phyloP scores from a whole-genome alignment of 768 basidiomycete species.

The Baorangia bicolor region DNA sequence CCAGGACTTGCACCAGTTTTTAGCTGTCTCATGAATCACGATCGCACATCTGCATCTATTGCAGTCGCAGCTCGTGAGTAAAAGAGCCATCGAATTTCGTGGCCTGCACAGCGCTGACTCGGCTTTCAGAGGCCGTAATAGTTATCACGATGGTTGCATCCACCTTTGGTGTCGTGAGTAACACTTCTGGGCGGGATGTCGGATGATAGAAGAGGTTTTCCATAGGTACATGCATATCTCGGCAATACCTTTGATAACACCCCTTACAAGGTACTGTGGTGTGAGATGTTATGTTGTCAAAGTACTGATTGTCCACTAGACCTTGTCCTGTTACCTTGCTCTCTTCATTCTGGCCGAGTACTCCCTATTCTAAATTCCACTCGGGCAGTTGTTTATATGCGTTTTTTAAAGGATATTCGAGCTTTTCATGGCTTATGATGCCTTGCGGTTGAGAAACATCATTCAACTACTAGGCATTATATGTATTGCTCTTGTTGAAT shows the following conservation, averaged over 20 bases:
- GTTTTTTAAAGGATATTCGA: slow-evolving; percentile 68
- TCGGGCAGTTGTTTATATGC: neutral
- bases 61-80: slow-evolving; percentile 62
- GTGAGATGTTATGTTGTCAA: neutral
- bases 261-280: slow-evolving; percentile 51
- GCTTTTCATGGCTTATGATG: slow-evolving; percentile 77
- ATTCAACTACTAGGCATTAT: slow-evolving; percentile 77
- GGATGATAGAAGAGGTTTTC: slow-evolving; percentile 4
- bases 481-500: slow-evolving; percentile 40
- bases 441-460: slow-evolving; percentile 73
- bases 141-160: slow-evolving; percentile 75
- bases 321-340: slow-evolving; percentile 81
- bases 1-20: neutral
- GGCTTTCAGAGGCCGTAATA: slow-evolving; percentile 61
- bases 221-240: slow-evolving; percentile 47
- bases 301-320: slow-evolving; percentile 41
- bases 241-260: slow-evolving; percentile 15
- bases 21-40: slow-evolving; percentile 5
- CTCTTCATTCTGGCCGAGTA: slow-evolving; percentile 83
- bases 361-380: slow-evolving; percentile 19
- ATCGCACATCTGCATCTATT: slow-evolving; percentile 2
- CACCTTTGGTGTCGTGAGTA: slow-evolving; percentile 61
- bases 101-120: neutral
- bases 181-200: neutral
- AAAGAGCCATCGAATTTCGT: neutral